These are phyloP conservation scores for Tolypocladium endophyticum DNA, from an alignment of 2,329 filamentous ascomycete species.

Conservation along the genomic window DNA sequence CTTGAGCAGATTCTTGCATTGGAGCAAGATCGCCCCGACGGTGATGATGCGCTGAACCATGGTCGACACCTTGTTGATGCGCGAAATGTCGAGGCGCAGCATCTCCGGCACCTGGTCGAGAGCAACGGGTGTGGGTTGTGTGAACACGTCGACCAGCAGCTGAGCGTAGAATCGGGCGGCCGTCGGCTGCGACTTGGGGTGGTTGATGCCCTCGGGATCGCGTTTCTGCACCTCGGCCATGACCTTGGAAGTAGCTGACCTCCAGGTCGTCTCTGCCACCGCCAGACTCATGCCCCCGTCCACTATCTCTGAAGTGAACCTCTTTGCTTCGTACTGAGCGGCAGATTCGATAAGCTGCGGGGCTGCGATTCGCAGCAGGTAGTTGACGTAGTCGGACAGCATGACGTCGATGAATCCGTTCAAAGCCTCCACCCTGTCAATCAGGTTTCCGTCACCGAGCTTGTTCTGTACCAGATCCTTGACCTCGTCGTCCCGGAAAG, in stretches of 20 bases:
- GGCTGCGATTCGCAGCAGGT: conserved; percentile 61
- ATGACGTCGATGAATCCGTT: conserved; percentile 68
- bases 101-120: conserved; percentile 59
- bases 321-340: conserved; percentile 61
- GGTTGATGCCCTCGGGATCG: conserved; percentile 57
- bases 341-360: conserved; percentile 63
- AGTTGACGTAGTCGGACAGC: conserved; percentile 75
- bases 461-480: conserved; percentile 56
- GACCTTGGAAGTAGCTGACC: conserved; percentile 51
- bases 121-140: conserved; percentile 48
- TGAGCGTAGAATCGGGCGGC: conserved; percentile 65
- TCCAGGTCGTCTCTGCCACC: conserved; percentile 57
- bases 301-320: conserved; percentile 56
- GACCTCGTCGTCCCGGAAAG: conserved; percentile 68
- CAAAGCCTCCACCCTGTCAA: conserved; percentile 65
- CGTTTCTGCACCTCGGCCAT: conserved; percentile 54
- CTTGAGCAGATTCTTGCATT: conserved; percentile 75
- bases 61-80: conserved; percentile 36
- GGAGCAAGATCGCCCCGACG: conserved; percentile 63
- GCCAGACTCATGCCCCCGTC: conserved; percentile 41
- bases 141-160: conserved; percentile 64
- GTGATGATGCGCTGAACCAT: conserved; percentile 51
- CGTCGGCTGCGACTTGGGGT: conserved; percentile 51
- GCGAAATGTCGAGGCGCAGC: conserved; percentile 55
- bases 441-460: conserved; percentile 50